Base-by-base conservation (phyloP, 352 stramenopile genomes). In the Pythium dissotocum region DNA sequence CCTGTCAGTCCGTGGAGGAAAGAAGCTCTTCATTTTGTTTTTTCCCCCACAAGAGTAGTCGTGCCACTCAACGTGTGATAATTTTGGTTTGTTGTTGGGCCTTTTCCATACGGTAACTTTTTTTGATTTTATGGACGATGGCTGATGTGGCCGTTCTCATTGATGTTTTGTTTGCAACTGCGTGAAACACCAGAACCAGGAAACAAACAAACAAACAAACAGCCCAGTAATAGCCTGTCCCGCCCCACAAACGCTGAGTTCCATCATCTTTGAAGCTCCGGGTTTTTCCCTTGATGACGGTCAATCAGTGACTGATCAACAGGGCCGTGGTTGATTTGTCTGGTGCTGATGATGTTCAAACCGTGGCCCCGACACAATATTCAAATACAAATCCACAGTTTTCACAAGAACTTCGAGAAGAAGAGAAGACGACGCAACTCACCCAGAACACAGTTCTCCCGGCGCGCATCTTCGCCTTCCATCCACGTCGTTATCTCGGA, bases 121-220 rank as follows among this genome's bases (percentile, higher is more conserved):
- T 9, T 40, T 40, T 40, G 40, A 48, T 6, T 48, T 48, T 21
- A 18, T 5, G 14, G 5, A 48, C 10, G 40, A 48, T 48, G 40
- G 40, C 10, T 48, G 40, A 48, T 48, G 40, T 48, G 40, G 40
- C 40, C 40, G 40, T 48, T 48, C 40, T 48, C 40, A 48, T n/a
- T 48, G 40, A 48, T 48, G 40, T 40, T 40, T 40, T 48, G 40
- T 40, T 40, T 40, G 40, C 40, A 13, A 48, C 12, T 16, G 8
- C 14, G 40, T 48, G 40, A 48, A 48, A 48, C 40, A 48, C 40
- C 40, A 48, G 40, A 48, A 48, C 40, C 14, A 18, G 40, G 40
- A 30, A 30, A 30, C 28, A 30, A 30, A 30, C 28, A 30, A 30
- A 30, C 28, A 30, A 30, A 30, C 28, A 30, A 30, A 30, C 28